Evolutionary conservation across 768 basidiomycete species (phyloP), one percentile per base, ranked within the genome.

Genomic region (Coprinellus aureogranulatus): DNA sequence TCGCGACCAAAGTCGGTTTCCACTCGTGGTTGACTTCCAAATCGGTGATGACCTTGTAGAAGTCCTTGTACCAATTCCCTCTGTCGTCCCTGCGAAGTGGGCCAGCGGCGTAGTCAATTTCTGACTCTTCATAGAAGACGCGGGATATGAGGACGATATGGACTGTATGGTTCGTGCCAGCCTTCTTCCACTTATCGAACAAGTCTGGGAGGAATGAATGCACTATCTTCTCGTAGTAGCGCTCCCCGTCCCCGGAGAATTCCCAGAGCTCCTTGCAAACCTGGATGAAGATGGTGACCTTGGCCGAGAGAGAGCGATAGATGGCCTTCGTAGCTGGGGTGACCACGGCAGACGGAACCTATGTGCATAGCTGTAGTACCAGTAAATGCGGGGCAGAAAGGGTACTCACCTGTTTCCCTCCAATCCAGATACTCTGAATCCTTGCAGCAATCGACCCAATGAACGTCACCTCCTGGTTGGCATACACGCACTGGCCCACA

Each of bases 201-300:
- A 98, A 81, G 14, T 89, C 83, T 1, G 96, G 94, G 8, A 99
- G 83, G 75, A 98, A 98, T 2, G 94, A 92, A 68, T 98, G 94
- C 2, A 96, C 89, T n/a, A 96, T 90, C 75, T 98, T 98, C 70
- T 98, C 97, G 67, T 92, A 89, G 72, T 89, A 94, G 4, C 95
- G 85, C 70, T 97, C 94, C 23, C 97, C 97, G 60, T 98, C 97
- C 34, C 92, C 94, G 23, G 94, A 84, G 67, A 98, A 98, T 65
- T 97, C 92, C 92, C 93, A 98, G 54, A 97, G 84, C 68, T 98
- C 97, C 48, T 88, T 85, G 69, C 94, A 96, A 16, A 99, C 90
- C 77, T 98, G 95, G 48, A 99, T 93, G 70, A 97, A 96, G 55
- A 98, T 88, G 20, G 92, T 97, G 34, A 89, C 82, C 66, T 90